Percentiles rank a stretch among this genome's conserved stretches.
phyloP scores from a whole-genome alignment of 2,329 filamentous ascomycete species.

The Trichoderma harzianum region DNA sequence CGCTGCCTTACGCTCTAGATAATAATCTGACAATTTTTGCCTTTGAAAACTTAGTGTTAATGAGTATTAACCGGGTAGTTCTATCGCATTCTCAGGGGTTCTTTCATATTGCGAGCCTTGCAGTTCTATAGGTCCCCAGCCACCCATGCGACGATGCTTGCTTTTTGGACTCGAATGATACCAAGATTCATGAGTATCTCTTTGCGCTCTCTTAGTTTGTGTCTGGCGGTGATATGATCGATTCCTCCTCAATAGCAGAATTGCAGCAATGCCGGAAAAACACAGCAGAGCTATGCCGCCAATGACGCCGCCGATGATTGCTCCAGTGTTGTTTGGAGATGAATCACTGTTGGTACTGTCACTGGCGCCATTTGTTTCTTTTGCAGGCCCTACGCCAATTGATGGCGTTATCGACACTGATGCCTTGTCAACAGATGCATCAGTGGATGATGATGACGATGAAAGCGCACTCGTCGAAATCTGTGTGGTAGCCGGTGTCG shows the following conservation, averaged over 20 bases:
- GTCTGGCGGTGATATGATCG: neutral
- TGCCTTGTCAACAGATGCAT: neutral
- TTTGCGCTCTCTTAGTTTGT: neutral
- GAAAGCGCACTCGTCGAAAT: neutral
- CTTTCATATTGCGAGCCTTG: neutral
- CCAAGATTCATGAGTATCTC: neutral
- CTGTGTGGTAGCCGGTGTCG: neutral
- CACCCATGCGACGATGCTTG: neutral
- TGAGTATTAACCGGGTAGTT: neutral
- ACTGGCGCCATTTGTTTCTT: neutral
- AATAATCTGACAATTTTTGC: neutral
- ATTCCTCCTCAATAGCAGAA: constrained; percentile 21
- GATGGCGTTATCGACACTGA: neutral
- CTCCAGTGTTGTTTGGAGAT: constrained; percentile 27
- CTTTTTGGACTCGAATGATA: neutral
- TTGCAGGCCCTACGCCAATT: neutral
- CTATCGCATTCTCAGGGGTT: neutral
- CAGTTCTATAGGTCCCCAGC: constrained; percentile 11
- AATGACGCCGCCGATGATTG: constrained; percentile 35
- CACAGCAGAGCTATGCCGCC: constrained; percentile 35
- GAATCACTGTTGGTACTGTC: neutral
- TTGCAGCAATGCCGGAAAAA: constrained; percentile 24
- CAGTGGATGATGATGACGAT: constrained; percentile 14
- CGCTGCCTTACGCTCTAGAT: neutral
- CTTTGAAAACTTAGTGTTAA: neutral